Evolutionary conservation across 2,329 filamentous ascomycete genomes (phyloP).

Genomic region (Aschersonia sp.): DNA sequence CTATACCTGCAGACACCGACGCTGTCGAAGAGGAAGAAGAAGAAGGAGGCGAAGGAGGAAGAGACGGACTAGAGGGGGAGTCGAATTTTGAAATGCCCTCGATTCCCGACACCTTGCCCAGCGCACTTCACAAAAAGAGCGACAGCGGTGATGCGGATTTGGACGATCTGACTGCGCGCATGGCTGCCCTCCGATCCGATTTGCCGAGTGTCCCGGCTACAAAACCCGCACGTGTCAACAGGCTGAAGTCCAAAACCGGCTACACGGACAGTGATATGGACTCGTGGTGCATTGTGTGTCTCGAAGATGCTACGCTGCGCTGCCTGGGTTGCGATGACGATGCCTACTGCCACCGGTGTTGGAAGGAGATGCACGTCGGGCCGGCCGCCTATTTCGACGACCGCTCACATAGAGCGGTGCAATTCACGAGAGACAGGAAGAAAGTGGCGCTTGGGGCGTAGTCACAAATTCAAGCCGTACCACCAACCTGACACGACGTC

Average conservation of each 20-base stretch:
- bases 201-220: constrained; percentile 36
- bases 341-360: constrained; percentile 65
- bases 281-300: constrained; percentile 71
- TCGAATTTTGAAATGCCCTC: no score
- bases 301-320: constrained; percentile 58
- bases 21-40: no score
- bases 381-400: constrained; percentile 58
- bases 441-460: constrained; percentile 22
- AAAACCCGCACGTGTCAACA: constrained; percentile 23
- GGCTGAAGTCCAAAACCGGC: constrained; percentile 22
- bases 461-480: not conserved
- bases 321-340: constrained; percentile 61
- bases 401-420: constrained; percentile 51
- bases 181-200: constrained; percentile 33
- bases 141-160: constrained; percentile 3
- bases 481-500: no score
- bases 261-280: constrained; percentile 59
- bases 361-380: constrained; percentile 66
- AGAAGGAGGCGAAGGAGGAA: not conserved
- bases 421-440: constrained; percentile 28
- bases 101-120: not conserved
- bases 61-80: no score
- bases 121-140: not conserved
- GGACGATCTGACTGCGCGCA: constrained; percentile 33
- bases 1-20: not conserved